A percentile compares a stretch with the other conserved stretches of the same genome.
Evolutionary conservation across 73 alveolate species (phyloP).

Genomic region (Blepharisma stoltei): DNA sequence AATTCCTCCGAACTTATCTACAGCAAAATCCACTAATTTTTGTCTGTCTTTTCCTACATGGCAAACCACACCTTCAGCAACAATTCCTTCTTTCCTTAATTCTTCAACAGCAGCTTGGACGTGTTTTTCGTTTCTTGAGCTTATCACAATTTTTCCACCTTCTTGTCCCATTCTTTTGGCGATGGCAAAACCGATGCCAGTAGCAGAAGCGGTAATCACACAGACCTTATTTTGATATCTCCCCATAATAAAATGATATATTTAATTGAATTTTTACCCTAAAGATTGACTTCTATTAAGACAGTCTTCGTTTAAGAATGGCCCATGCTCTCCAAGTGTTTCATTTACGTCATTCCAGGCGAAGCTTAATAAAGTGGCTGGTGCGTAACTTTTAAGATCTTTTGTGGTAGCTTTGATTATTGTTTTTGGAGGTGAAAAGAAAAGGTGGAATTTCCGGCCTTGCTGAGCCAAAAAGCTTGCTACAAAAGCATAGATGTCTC

Average conservation of each 20-base stretch:
- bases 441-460: not conserved
- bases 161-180: constrained; percentile 80
- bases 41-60: constrained; percentile 76
- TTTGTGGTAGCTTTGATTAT: not conserved
- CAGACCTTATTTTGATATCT: constrained; percentile 70
- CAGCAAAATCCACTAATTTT: constrained; percentile 50
- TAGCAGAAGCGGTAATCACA: constrained; percentile 79
- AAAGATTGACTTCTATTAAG: too few species aligned
- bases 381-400: not conserved
- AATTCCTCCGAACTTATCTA: constrained; percentile 69
- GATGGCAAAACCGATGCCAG: constrained; percentile 88
- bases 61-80: constrained; percentile 72
- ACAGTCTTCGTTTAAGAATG: not conserved
- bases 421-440: not conserved
- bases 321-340: not conserved
- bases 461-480: not conserved
- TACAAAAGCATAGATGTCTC: not conserved
- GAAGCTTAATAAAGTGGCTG: not conserved
- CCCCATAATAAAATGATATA: constrained; percentile 34
- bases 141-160: constrained; percentile 78
- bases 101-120: constrained; percentile 71
- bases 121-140: constrained; percentile 71
- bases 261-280: too few species aligned
- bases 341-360: not conserved
- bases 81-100: constrained; percentile 53